phyloP scores from a whole-genome alignment of 169 alveolate genomes.

The Eimeria mitis region DNA sequence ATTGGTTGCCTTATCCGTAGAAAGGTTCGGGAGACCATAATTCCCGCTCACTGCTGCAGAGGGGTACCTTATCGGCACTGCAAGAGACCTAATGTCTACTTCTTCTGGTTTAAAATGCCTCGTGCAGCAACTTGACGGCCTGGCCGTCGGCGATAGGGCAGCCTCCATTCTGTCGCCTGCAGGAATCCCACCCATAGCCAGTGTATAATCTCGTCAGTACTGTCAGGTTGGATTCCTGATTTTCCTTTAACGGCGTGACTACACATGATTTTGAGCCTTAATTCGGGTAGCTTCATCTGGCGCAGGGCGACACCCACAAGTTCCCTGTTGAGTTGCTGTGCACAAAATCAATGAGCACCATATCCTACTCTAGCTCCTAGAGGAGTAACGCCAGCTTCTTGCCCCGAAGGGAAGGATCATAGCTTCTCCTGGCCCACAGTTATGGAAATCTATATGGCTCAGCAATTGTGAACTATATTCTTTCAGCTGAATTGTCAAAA shows the following conservation, averaged over 20 bases:
- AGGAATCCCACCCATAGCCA: neutral
- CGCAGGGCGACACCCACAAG: neutral
- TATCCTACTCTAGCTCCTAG: neutral
- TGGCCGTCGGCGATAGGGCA: neutral
- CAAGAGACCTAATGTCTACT: constrained; percentile 46
- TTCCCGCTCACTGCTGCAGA: constrained; percentile 19
- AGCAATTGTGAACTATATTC: neutral
- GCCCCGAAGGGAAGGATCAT: neutral
- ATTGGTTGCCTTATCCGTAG: neutral
- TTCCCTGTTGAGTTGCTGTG: neutral
- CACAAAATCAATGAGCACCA: neutral
- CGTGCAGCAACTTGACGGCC: constrained; percentile 6
- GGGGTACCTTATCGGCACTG: constrained; percentile 45
- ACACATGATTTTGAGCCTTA: neutral
- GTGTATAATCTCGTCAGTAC: neutral
- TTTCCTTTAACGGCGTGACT: neutral
- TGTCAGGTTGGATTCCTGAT: neutral
- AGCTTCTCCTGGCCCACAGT: neutral
- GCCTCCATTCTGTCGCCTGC: constrained; percentile 30
- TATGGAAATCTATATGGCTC: neutral
- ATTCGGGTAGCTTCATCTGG: too few relatives aligned
- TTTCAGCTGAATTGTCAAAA: neutral
- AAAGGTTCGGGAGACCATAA: too few relatives aligned
- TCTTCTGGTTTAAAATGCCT: constrained; percentile 4
- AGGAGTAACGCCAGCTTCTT: too few relatives aligned